Percentiles rank a stretch among this genome's conserved stretches.
Conservation (phyloP, 2,329 filamentous ascomycete species). For the Claviceps lovelessii region DNA sequence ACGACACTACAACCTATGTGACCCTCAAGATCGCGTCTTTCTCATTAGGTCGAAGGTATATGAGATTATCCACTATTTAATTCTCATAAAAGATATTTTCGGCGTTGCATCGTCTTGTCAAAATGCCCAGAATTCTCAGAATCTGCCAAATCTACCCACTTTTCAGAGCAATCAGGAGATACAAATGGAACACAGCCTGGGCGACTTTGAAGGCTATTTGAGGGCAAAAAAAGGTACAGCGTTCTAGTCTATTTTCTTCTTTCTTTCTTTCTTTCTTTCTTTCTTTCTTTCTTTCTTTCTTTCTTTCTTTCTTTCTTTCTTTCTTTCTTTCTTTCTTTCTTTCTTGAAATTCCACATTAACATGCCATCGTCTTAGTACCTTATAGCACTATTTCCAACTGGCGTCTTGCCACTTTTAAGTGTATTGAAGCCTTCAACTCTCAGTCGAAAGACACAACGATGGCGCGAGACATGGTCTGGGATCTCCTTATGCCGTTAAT, state of each 20-base stretch:
- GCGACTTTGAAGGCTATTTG: not conserved
- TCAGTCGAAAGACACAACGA: not conserved
- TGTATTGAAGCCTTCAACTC: not conserved
- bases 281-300: no score
- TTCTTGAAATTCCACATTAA: no score
- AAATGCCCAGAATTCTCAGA: no score
- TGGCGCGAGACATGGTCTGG: not conserved
- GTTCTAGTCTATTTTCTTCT: no score
- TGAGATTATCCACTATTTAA: not conserved
- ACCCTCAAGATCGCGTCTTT: not conserved
- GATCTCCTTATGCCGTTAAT: not conserved
- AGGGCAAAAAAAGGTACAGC: not conserved
- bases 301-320: no score
- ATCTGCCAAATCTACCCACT: not conserved
- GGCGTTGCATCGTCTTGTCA: not conserved
- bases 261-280: no score
- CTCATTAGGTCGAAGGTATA: not conserved
- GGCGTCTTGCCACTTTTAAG: not conserved
- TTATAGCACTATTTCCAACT: not conserved
- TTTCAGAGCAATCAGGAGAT: not conserved
- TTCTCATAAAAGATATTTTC: not conserved
- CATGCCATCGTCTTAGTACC: not conserved
- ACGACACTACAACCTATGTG: not conserved
- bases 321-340: no score
- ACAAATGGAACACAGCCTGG: not conserved